These are phyloP conservation scores for Allium sativum DNA, from an alignment of 106 monocot genomes.

Conservation along the genomic window DNA sequence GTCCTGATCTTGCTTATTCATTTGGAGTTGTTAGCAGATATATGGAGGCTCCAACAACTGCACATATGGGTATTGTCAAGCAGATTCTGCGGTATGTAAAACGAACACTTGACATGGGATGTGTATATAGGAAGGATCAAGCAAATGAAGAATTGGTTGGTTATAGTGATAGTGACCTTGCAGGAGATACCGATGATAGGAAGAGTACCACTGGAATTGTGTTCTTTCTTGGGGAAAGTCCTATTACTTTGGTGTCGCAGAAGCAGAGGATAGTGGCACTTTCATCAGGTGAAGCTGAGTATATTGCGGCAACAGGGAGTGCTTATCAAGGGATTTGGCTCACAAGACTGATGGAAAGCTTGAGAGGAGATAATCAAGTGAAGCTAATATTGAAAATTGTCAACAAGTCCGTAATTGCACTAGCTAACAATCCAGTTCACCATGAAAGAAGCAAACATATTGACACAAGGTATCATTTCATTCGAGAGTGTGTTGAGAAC, in stretches of 20 bases:
- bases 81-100: conserved; percentile 4
- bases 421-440: too few species aligned
- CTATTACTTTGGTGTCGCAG: conserved; percentile 3
- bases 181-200: conserved; percentile 1
- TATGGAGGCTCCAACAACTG: conserved; percentile 5
- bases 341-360: too few species aligned
- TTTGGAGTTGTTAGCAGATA: neutral
- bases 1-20: neutral
- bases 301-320: too few species aligned
- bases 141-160: neutral
- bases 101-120: neutral
- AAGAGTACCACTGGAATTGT: conserved; percentile 3
- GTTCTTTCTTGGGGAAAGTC: conserved; percentile 1
- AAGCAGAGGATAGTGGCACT: too few species aligned
- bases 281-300: too few species aligned
- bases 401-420: too few species aligned
- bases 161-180: conserved; percentile 1
- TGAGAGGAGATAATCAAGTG: too few species aligned
- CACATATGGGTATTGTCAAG: neutral
- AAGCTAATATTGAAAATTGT: too few species aligned
- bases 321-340: too few species aligned
- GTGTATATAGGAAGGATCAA: conserved; percentile 1
- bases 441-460: too few species aligned
- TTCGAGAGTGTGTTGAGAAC: too few species aligned
- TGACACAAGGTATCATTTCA: too few species aligned